These are phyloP conservation scores for Lithospermum erythrorhizon DNA, from an alignment of 257 asterid genomes.

Conservation along the genomic window DNA sequence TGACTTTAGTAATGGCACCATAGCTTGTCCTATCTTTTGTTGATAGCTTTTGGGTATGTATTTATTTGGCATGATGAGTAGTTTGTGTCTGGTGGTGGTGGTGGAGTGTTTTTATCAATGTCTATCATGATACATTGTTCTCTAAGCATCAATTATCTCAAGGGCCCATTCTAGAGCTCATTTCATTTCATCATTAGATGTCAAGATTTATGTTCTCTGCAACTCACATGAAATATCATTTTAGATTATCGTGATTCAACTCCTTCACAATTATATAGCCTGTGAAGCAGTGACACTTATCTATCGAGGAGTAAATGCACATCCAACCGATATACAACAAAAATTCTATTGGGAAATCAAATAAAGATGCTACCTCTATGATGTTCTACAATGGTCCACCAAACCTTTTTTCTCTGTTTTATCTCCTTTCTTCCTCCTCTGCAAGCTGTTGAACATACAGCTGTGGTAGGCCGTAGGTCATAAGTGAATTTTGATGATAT, in stretches of 20 bases:
- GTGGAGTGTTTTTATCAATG: constrained; percentile 4
- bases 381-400: not conserved
- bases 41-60: constrained; percentile 18
- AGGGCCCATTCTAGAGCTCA: not conserved
- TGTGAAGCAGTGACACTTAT: too few relatives aligned
- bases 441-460: not conserved
- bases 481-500: not conserved
- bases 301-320: too few relatives aligned
- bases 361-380: not conserved
- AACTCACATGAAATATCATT: too few relatives aligned
- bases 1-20: not conserved
- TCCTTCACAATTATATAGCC: too few relatives aligned
- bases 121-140: not conserved
- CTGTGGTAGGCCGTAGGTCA: not conserved
- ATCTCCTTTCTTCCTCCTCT: not conserved
- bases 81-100: not conserved
- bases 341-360: too few relatives aligned
- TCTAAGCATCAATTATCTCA: not conserved
- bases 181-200: not conserved
- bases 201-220: not conserved
- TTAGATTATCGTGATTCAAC: too few relatives aligned
- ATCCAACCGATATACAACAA: too few relatives aligned
- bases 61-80: constrained; percentile 18
- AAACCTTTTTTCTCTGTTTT: not conserved
- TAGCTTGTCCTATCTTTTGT: not conserved